Percentiles rank a stretch among this genome's conserved stretches.
Conservation (phyloP, 164 flowering plant genomes). For the Tetracentron sinense region DNA sequence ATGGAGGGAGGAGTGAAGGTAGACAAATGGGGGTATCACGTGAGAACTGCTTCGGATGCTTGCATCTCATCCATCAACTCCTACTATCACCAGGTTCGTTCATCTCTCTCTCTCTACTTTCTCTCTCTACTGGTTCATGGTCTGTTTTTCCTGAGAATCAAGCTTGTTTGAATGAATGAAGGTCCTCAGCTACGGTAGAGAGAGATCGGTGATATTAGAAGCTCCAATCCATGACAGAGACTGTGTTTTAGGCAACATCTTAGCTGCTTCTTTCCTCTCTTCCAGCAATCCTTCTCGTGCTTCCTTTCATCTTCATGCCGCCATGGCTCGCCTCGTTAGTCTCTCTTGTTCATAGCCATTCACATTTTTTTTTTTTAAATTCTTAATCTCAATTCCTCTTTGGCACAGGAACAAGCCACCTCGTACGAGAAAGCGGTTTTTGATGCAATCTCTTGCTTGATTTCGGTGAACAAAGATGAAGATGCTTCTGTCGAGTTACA, state of each 20-base stretch:
- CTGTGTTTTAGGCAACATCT: constrained; percentile 75
- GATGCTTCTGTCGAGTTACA: constrained; percentile 58
- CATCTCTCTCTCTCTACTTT: background rate
- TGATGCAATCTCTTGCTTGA: constrained; percentile 41
- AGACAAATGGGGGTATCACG: constrained; percentile 70
- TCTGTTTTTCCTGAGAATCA: background rate
- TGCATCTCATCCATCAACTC: constrained; percentile 76
- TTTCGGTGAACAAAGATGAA: constrained; percentile 53
- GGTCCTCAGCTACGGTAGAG: constrained; percentile 74
- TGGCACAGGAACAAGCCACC: constrained; percentile 57
- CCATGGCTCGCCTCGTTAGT: constrained; percentile 48
- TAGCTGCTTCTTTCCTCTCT: constrained; percentile 60
- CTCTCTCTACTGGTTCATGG: background rate
- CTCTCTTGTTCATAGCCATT: constrained; percentile 1
- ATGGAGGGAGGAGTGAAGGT: constrained; percentile 28
- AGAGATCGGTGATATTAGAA: constrained; percentile 59
- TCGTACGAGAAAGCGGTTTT: constrained; percentile 77
- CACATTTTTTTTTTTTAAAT: constrained; percentile 1
- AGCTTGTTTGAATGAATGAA: constrained; percentile 17
- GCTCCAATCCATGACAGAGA: constrained; percentile 49
- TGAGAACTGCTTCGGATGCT: constrained; percentile 59
- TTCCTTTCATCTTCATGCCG: constrained; percentile 36
- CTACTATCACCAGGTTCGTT: constrained; percentile 61
- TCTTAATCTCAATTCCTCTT: background rate
- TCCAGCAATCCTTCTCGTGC: constrained; percentile 40